These are phyloP conservation scores for Ceratonia siliqua DNA, from an alignment of 306 rosid genomes.

Conservation along the genomic window DNA sequence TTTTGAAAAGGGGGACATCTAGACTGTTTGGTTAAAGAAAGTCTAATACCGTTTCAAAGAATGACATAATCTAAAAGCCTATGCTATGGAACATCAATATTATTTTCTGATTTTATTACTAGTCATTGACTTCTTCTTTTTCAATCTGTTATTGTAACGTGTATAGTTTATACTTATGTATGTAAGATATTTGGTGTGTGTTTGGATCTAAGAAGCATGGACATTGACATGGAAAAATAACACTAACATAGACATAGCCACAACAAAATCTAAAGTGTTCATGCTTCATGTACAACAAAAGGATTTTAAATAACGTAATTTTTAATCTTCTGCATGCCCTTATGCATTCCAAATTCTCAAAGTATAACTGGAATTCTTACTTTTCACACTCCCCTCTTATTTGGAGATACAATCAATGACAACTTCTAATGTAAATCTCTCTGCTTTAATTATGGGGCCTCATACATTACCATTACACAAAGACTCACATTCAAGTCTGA, in stretches of 20 bases:
- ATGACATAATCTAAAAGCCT: not conserved
- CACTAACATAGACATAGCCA: no score
- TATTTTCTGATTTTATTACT: no score
- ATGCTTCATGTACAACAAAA: no score
- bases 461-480: constrained; percentile 44
- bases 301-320: constrained; percentile 56
- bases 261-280: not conserved
- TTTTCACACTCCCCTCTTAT: not conserved
- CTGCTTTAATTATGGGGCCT: constrained; percentile 44
- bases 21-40: not conserved
- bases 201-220: not conserved
- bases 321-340: not conserved
- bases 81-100: not conserved
- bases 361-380: not conserved
- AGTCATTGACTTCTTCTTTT: not conserved
- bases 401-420: constrained; percentile 38
- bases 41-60: not conserved
- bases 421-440: constrained; percentile 41
- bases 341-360: not conserved
- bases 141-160: not conserved
- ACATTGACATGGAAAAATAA: not conserved
- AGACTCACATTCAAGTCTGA: constrained; percentile 43
- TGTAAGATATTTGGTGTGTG: not conserved
- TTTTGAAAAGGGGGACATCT: not conserved
- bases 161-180: not conserved